phyloP scores from a whole-genome alignment of 2,329 filamentous ascomycete genomes.

The Pseudogymnoascus verrucosus region DNA sequence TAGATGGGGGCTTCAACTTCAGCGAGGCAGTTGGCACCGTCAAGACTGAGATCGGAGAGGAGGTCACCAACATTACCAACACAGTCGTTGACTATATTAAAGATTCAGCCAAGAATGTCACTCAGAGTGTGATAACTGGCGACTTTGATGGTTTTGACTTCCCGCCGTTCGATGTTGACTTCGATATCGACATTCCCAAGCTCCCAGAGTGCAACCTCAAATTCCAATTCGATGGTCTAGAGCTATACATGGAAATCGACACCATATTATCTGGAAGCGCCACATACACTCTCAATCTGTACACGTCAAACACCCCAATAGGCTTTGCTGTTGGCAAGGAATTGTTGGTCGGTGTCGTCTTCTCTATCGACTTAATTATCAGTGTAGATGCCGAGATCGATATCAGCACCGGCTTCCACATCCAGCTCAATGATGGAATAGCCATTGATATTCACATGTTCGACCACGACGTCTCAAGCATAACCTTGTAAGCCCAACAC shows the following conservation, averaged over 20 bases:
- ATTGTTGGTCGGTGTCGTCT: constrained; percentile 38
- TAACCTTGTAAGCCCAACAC: constrained; percentile 39
- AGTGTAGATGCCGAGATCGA: constrained; percentile 38
- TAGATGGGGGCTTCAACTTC: constrained; percentile 36
- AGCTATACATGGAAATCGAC: constrained; percentile 43
- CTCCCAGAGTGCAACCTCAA: constrained; percentile 37
- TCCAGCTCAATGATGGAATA: constrained; percentile 44
- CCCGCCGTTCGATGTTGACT: constrained; percentile 34
- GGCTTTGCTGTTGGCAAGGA: constrained; percentile 35
- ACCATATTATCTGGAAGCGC: constrained; percentile 34
- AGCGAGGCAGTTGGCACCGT: constrained; percentile 29
- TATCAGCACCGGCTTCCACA: constrained; percentile 47
- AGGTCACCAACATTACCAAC: constrained; percentile 30
- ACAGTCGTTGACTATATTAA: constrained; percentile 21
- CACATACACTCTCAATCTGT: constrained; percentile 43
- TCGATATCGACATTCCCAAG: constrained; percentile 36
- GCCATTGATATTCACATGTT: constrained; percentile 43
- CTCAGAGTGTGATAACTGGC: constrained; percentile 19
- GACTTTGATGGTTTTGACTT: constrained; percentile 25
- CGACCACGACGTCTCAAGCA: constrained; percentile 37
- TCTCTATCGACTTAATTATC: constrained; percentile 45
- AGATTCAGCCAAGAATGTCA: constrained; percentile 18
- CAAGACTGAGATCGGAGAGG: constrained; percentile 26
- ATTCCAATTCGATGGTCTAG: constrained; percentile 43
- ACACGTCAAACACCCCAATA: constrained; percentile 35